phyloP scores from a whole-genome alignment of 768 basidiomycete species.

The Chalciporus sphaerocephalus region DNA sequence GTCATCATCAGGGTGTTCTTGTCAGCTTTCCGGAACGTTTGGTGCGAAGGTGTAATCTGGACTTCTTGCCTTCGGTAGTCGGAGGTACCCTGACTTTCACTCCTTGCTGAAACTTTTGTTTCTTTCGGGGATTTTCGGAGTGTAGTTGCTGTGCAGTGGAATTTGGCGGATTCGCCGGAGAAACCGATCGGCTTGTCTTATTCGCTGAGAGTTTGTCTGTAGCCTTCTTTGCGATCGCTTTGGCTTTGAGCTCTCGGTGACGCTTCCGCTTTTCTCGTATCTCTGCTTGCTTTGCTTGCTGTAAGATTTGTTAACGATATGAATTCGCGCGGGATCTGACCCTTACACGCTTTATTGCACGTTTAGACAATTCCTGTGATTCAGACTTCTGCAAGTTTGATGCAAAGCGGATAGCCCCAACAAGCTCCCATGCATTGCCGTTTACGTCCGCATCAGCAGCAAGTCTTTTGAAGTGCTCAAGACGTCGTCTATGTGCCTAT shows the following conservation, averaged over 20 bases:
- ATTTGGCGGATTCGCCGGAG: not conserved
- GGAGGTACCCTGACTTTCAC: conserved; percentile 1
- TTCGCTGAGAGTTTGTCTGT: conserved; percentile 1
- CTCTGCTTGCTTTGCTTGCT: conserved; percentile 46
- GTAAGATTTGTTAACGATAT: conserved; percentile 2
- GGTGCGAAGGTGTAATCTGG: not conserved
- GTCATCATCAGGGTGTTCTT: conserved; percentile 4
- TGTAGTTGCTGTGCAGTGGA: conserved; percentile 1
- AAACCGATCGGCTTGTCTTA: not conserved
- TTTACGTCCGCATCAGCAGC: conserved; percentile 39
- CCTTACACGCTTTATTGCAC: conserved; percentile 61
- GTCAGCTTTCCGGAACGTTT: conserved; percentile 2
- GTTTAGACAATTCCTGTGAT: conserved; percentile 44
- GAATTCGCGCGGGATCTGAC: not conserved
- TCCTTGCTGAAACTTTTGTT: conserved; percentile 10
- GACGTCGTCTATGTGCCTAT: conserved; percentile 63
- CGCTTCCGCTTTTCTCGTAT: conserved; percentile 47
- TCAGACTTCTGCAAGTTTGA: not conserved
- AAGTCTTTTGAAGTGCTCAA: conserved; percentile 45
- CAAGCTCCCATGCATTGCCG: conserved; percentile 45
- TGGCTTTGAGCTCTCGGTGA: conserved; percentile 42
- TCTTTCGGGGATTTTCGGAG: conserved; percentile 13
- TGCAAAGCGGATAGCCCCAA: conserved; percentile 20
- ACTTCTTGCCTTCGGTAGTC: conserved; percentile 1
- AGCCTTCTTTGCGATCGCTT: conserved; percentile 37